Conservation (phyloP, 2,329 filamentous ascomycete genomes). For the Sordariomycetes sp. region DNA sequence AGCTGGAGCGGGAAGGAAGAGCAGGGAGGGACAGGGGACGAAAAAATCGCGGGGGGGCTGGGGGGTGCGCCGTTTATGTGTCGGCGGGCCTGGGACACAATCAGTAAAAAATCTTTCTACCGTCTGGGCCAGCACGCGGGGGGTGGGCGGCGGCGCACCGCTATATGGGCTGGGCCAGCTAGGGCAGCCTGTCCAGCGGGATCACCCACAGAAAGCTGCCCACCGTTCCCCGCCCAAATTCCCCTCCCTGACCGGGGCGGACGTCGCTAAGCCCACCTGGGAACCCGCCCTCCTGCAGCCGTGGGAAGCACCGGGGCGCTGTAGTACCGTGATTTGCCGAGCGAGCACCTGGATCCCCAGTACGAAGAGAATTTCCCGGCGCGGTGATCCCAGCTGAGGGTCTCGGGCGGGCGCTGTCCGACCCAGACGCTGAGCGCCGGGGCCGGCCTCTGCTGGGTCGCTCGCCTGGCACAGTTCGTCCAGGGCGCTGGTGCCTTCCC, state of each 20-base stretch:
- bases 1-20: not conserved
- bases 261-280: too few relatives aligned
- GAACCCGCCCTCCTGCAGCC: not conserved
- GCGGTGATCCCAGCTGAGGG: not conserved
- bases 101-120: conserved; percentile 4
- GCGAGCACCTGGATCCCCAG: not conserved
- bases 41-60: conserved; percentile 11
- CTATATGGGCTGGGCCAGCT: not conserved
- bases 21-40: conserved; percentile 5
- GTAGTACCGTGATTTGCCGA: not conserved
- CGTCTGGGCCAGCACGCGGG: not conserved
- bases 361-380: not conserved
- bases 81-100: not conserved
- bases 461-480: too few relatives aligned
- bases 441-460: too few relatives aligned
- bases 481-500: too few relatives aligned
- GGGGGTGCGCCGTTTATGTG: conserved; percentile 1
- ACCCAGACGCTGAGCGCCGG: too few relatives aligned
- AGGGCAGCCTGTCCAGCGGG: not conserved
- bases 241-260: too few relatives aligned
- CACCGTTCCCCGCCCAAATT: too few relatives aligned
- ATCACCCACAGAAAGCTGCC: not conserved
- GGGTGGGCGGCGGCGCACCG: not conserved
- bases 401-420: too few relatives aligned
- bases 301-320: not conserved